Percentiles rank a stretch among this genome's conserved stretches.
These are phyloP conservation scores for Steccherinum ochraceum DNA, from an alignment of 768 basidiomycete species.

Conservation along the genomic window DNA sequence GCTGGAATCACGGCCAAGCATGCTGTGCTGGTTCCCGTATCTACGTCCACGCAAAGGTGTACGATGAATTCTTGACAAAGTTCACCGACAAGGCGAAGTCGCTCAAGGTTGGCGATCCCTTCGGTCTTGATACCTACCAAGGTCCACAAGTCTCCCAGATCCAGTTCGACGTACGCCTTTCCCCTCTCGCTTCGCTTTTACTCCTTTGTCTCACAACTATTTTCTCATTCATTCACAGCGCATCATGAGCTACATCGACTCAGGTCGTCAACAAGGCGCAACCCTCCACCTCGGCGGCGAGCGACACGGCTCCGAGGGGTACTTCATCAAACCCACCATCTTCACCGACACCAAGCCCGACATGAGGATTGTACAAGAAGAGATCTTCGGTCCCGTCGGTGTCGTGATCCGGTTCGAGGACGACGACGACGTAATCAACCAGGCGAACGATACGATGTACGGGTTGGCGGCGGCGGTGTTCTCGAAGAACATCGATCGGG, in stretches of 20 bases:
- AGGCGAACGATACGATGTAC: conserved; percentile 84
- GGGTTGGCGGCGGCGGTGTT: conserved; percentile 89
- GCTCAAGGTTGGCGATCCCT: conserved; percentile 70
- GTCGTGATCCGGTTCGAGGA: conserved; percentile 61
- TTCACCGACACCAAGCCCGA: conserved; percentile 48
- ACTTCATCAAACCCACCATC: conserved; percentile 57
- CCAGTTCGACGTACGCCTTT: conserved; percentile 60
- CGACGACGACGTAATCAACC: conserved; percentile 55
- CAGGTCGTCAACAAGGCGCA: conserved; percentile 54
- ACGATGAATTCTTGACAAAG: conserved; percentile 64
- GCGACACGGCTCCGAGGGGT: conserved; percentile 49
- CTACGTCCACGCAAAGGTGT: conserved; percentile 72
- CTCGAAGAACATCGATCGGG: conserved; percentile 70
- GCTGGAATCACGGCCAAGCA: conserved; percentile 70
- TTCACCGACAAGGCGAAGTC: conserved; percentile 49
- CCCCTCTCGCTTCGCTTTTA: no score
- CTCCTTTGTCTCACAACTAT: neutral
- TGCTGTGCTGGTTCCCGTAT: conserved; percentile 82
- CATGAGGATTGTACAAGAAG: conserved; percentile 53
- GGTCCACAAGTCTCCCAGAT: conserved; percentile 76
- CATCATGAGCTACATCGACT: conserved; percentile 55
- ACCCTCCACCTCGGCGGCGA: conserved; percentile 51
- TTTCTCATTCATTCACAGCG: conserved; percentile 28
- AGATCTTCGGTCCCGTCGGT: conserved; percentile 69
- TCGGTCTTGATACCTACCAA: conserved; percentile 50